A percentile compares a stretch with the other conserved stretches of the same genome.
Evolutionary conservation across 257 asterid species (phyloP).

Genomic region (Ehretia macrophylla): DNA sequence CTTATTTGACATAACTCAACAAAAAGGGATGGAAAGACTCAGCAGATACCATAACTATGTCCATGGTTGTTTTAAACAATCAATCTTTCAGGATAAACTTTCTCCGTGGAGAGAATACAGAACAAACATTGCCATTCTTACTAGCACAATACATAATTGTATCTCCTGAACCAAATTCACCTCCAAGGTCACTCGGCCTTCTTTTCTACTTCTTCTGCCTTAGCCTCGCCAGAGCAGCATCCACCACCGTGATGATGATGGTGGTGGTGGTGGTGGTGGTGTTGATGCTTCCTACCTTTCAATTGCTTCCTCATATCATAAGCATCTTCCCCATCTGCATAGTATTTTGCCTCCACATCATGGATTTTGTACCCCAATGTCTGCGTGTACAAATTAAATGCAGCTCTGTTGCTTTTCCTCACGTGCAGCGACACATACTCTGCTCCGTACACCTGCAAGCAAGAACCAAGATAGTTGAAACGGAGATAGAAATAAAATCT

Average conservation of each 20-base stretch:
- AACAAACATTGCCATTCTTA: not conserved
- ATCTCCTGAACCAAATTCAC: not conserved
- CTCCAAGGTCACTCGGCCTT: constrained; percentile 8
- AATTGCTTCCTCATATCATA: constrained; percentile 94
- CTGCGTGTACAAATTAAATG: constrained; percentile 81
- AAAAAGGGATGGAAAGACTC: too few relatives aligned
- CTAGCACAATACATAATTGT: not conserved
- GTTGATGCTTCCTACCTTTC: constrained; percentile 68
- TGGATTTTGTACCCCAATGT: constrained; percentile 89
- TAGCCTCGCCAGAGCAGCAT: constrained; percentile 71
- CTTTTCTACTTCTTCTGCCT: constrained; percentile 37
- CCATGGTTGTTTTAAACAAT: too few relatives aligned
- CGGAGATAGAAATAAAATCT: constrained; percentile 4
- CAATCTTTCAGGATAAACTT: too few relatives aligned
- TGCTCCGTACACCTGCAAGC: constrained; percentile 70
- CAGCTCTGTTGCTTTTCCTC: constrained; percentile 89
- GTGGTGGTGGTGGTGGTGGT: constrained; percentile 51
- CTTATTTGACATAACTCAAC: too few relatives aligned
- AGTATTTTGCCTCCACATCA: constrained; percentile 91
- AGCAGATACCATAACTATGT: too few relatives aligned
- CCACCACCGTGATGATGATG: constrained; percentile 86
- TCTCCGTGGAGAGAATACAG: too few relatives aligned
- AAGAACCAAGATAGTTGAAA: constrained; percentile 2
- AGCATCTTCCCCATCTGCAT: constrained; percentile 99
- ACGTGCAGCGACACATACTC: constrained; percentile 97